Conservation (phyloP, 2,329 filamentous ascomycete genomes). For the Dothidotthia symphoricarpi region DNA sequence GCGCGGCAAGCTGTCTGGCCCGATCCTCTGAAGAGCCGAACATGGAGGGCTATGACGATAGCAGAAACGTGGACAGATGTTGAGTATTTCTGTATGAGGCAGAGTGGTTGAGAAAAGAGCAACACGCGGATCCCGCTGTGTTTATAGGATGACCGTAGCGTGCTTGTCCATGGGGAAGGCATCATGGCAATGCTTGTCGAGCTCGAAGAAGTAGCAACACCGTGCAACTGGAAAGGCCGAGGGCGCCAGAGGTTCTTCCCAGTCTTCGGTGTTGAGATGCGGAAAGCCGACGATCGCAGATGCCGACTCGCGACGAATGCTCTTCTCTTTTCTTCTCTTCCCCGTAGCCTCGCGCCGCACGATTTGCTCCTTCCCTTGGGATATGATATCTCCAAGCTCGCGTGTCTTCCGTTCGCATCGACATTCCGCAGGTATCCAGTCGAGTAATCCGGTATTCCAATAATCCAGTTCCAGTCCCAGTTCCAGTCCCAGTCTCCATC, state of each 20-base stretch:
- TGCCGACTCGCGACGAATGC: too few species aligned
- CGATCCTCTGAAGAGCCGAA: slow-evolving; percentile 38
- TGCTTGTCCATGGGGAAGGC: slow-evolving; percentile 3
- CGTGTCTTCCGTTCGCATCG: too few species aligned
- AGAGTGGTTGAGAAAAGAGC: slow-evolving; percentile 1
- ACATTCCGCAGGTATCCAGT: too few species aligned
- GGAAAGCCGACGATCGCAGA: too few species aligned
- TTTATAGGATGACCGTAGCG: slow-evolving; percentile 4
- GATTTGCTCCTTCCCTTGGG: too few species aligned
- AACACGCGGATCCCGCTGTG: slow-evolving; percentile 4
- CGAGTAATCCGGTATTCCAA: neutral
- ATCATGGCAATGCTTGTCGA: slow-evolving; percentile 6
- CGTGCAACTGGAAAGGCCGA: neutral
- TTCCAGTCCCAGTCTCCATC: too few species aligned
- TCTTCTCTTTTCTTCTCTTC: too few species aligned
- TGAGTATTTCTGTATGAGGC: slow-evolving; percentile 8
- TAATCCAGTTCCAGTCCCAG: too few species aligned
- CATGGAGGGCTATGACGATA: slow-evolving; percentile 16
- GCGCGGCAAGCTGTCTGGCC: slow-evolving; percentile 37
- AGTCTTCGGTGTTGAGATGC: neutral
- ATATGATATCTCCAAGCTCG: too few species aligned
- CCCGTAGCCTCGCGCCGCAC: too few species aligned
- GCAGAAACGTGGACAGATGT: slow-evolving; percentile 5
- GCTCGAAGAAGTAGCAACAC: slow-evolving; percentile 4
- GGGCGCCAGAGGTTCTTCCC: neutral